These are phyloP conservation scores for Barnettozyma siamensis DNA, from an alignment of 805 yeast genomes.

Conservation along the genomic window DNA sequence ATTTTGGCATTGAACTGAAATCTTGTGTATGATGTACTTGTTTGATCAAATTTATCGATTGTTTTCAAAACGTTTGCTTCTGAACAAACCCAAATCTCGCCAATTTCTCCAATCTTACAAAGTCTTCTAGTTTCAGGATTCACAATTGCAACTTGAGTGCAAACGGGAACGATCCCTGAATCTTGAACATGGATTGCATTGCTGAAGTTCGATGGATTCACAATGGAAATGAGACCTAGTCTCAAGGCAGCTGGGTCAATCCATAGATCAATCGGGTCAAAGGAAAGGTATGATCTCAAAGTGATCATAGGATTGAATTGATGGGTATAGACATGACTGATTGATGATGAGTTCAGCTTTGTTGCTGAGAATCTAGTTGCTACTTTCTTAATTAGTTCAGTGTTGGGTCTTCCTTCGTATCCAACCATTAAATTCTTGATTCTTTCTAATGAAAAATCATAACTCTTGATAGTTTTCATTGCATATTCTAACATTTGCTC, in stretches of 20 bases:
- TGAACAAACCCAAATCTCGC: slow-evolving; percentile 95
- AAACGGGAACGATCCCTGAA: slow-evolving; percentile 93
- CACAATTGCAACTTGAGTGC: slow-evolving; percentile 89
- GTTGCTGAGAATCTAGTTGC: slow-evolving; percentile 59
- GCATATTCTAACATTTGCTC: slow-evolving; percentile 80
- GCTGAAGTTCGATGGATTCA: slow-evolving; percentile 65
- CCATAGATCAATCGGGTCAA: slow-evolving; percentile 83
- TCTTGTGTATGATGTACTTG: slow-evolving; percentile 20
- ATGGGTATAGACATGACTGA: slow-evolving; percentile 76
- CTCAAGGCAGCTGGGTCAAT: slow-evolving; percentile 83
- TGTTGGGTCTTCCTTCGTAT: slow-evolving; percentile 68
- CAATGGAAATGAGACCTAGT: slow-evolving; percentile 80
- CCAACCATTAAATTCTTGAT: slow-evolving; percentile 82
- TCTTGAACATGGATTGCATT: slow-evolving; percentile 79
- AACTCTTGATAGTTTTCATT: slow-evolving; percentile 50
- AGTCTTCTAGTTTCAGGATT: slow-evolving; percentile 83
- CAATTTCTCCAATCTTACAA: slow-evolving; percentile 87
- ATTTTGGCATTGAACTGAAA: slow-evolving; percentile 59
- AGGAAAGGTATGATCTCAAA: slow-evolving; percentile 79
- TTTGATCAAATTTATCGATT: slow-evolving; percentile 44
- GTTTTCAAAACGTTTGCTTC: slow-evolving; percentile 68
- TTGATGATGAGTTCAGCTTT: slow-evolving; percentile 57
- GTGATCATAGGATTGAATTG: slow-evolving; percentile 77
- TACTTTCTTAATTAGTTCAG: slow-evolving; percentile 49
- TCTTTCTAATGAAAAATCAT: slow-evolving; percentile 46